These are phyloP conservation scores for Ambispora gerdemannii DNA, from an alignment of 192 early-diverging fungal species.

Conservation along the genomic window DNA sequence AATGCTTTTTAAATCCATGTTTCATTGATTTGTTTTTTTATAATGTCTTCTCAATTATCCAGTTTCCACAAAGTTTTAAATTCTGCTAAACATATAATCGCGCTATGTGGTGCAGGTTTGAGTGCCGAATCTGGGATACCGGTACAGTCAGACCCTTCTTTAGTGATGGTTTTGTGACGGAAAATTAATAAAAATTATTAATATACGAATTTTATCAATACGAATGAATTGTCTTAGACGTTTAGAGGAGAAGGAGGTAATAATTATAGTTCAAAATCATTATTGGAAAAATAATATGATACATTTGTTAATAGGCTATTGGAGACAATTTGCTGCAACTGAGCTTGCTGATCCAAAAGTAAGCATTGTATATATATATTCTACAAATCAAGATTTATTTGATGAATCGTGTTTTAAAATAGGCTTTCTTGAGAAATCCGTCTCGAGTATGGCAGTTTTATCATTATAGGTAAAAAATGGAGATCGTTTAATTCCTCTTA, in stretches of 20 bases:
- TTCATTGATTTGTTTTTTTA: too few species aligned
- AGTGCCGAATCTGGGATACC: constrained; percentile 25
- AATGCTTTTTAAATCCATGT: too few species aligned
- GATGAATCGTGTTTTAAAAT: background rate
- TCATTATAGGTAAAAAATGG: constrained; percentile 26
- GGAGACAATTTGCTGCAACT: constrained; percentile 15
- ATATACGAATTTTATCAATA: background rate
- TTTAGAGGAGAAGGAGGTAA: constrained; percentile 24
- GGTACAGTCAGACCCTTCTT: too few species aligned
- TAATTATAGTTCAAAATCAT: too few species aligned
- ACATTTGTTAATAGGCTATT: background rate
- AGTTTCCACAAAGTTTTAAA: background rate
- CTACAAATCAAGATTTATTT: background rate
- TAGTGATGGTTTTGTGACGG: background rate
- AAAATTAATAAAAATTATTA: background rate
- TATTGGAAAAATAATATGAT: too few species aligned
- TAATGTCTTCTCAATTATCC: too few species aligned
- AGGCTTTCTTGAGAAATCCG: constrained; percentile 27
- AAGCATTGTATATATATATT: background rate
- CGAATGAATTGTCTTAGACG: constrained; percentile 15
- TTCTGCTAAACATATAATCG: constrained; percentile 21
- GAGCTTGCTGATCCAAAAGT: constrained; percentile 11
- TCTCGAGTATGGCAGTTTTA: constrained; percentile 33
- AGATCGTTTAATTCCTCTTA: background rate
- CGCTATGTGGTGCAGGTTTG: constrained; percentile 22